These are phyloP conservation scores for Fremontodendron californicum DNA, from an alignment of 345 rosid species.

Conservation along the genomic window DNA sequence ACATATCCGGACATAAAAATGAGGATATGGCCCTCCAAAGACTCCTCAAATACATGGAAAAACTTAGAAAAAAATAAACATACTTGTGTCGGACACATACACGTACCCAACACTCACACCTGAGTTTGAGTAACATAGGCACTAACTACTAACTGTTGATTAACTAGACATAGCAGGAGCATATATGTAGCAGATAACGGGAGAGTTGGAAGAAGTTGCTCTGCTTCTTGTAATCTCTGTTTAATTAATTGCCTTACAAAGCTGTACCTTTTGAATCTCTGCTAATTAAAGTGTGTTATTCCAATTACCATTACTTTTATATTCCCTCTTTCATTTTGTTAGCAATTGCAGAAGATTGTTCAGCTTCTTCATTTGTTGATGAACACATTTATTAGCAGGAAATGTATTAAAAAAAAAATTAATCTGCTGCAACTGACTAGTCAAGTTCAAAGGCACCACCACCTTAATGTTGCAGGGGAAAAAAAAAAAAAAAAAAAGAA, in stretches of 20 bases:
- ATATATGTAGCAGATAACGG: background rate
- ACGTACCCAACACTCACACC: no score
- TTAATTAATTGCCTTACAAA: no score
- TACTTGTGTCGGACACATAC: no score
- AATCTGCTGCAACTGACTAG: background rate
- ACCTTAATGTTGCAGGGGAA: background rate
- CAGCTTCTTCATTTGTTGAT: background rate
- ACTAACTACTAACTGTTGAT: background rate
- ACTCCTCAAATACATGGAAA: no score
- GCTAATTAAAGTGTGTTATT: background rate
- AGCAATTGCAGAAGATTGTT: no score
- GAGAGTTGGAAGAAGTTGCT: background rate
- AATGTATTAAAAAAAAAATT: background rate
- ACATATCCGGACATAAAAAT: no score
- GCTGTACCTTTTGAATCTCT: background rate
- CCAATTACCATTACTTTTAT: background rate
- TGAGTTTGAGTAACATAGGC: no score
- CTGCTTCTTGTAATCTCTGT: background rate
- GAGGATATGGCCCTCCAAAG: no score
- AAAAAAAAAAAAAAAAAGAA: no score
- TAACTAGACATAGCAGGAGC: background rate
- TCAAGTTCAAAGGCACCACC: background rate
- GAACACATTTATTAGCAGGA: background rate
- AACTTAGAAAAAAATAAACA: no score
- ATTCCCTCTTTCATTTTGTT: background rate